Percentiles rank a stretch among this genome's conserved stretches.
These are phyloP conservation scores for Sclerotiophoma versabilis DNA, from an alignment of 2,329 filamentous ascomycete genomes.

Conservation along the genomic window DNA sequence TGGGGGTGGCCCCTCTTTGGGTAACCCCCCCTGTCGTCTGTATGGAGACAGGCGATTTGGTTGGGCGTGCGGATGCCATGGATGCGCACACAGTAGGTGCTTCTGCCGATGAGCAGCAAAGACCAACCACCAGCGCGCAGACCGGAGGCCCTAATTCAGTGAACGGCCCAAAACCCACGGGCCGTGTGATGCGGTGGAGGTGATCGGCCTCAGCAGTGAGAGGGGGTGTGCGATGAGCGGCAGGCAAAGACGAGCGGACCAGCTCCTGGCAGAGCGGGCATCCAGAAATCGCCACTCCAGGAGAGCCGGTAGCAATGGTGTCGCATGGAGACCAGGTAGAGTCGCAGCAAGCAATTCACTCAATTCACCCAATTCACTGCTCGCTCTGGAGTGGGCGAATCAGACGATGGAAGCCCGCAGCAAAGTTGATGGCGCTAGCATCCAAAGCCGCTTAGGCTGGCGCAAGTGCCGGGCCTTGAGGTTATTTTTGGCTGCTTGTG, in stretches of 20 bases:
- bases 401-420: conserved; percentile 22
- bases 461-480: conserved; percentile 26
- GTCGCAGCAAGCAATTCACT: conserved; percentile 30
- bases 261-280: conserved; percentile 4
- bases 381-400: conserved; percentile 14
- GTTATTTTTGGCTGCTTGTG: conserved; percentile 33
- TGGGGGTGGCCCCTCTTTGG: conserved; percentile 22
- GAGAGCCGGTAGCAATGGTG: conserved; percentile 8
- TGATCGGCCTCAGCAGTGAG: conserved; percentile 32
- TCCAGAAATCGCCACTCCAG: not conserved
- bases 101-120: conserved; percentile 8
- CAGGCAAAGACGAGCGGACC: conserved; percentile 1
- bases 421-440: conserved; percentile 31
- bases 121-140: conserved; percentile 8
- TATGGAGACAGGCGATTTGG: conserved; percentile 31
- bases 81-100: conserved; percentile 8
- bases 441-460: conserved; percentile 35
- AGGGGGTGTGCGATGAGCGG: not conserved
- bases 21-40: conserved; percentile 25
- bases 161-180: conserved; percentile 26
- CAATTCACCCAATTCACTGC: conserved; percentile 24
- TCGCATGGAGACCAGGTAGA: conserved; percentile 17
- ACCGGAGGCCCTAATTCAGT: conserved; percentile 23
- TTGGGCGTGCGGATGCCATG: conserved; percentile 32
- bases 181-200: conserved; percentile 35